Evolutionary conservation across 192 early-diverging fungal species (phyloP).

Genomic region (Podila horticola): DNA sequence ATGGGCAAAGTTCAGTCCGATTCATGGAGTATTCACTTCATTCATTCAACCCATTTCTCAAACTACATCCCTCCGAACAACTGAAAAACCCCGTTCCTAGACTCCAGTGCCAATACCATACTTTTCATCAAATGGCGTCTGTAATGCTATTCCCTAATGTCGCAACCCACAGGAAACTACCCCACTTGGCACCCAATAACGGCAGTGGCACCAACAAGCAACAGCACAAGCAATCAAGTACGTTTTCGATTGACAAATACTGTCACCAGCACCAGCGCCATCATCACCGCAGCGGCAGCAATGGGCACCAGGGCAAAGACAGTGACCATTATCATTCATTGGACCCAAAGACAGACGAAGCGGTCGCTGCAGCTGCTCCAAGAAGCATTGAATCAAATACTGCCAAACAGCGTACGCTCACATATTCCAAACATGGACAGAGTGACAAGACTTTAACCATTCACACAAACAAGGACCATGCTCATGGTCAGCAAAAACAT

Average conservation of each 20-base stretch:
- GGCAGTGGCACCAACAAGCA: background rate
- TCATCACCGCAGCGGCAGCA: background rate
- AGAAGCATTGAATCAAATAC: background rate
- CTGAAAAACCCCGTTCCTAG: background rate
- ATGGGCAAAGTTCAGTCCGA: too few relatives aligned
- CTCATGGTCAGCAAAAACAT: background rate
- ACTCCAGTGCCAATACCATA: background rate
- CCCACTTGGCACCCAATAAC: conserved; percentile 24
- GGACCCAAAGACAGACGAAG: too few relatives aligned
- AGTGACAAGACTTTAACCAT: background rate
- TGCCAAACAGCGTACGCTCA: background rate
- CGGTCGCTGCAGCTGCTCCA: background rate
- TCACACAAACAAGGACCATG: background rate
- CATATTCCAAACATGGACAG: too few relatives aligned
- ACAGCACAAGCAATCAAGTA: conserved; percentile 1
- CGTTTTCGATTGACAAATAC: background rate
- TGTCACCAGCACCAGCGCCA: background rate
- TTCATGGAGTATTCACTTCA: too few relatives aligned
- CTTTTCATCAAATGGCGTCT: conserved; percentile 25
- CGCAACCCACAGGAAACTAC: conserved; percentile 36
- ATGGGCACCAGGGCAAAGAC: background rate
- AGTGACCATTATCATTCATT: too few relatives aligned
- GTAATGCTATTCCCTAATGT: conserved; percentile 42
- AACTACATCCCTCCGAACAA: too few relatives aligned
- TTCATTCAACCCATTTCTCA: too few relatives aligned